A percentile compares a stretch with the other conserved stretches of the same genome.
Evolutionary conservation across 1,284 basidiomycete genomes (phyloP).

Genomic region (Irpex sp.): DNA sequence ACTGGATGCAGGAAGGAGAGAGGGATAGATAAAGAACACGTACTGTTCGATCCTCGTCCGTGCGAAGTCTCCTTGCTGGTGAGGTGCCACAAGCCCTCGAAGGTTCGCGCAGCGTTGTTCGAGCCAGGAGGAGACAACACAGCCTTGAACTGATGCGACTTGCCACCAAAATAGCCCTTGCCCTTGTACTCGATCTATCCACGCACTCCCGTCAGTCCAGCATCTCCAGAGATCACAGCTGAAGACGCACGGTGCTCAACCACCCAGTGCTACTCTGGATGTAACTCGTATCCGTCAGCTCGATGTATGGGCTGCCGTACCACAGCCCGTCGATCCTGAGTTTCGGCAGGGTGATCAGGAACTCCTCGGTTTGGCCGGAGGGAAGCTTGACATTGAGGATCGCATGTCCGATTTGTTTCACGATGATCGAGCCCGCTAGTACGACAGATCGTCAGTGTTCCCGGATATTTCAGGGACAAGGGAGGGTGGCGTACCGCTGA

Average conservation of each 20-base stretch:
- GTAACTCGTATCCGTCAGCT: slow-evolving; percentile 81
- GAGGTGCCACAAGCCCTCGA: slow-evolving; percentile 90
- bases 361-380: slow-evolving; percentile 63
- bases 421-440: slow-evolving; percentile 68
- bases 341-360: slow-evolving; percentile 89
- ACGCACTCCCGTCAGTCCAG: not conserved
- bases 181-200: slow-evolving; percentile 88
- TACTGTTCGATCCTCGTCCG: not conserved
- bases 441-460: not conserved
- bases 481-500: slow-evolving; percentile 54
- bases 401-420: slow-evolving; percentile 96
- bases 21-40: not conserved
- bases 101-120: slow-evolving; percentile 45
- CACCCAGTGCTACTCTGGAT: slow-evolving; percentile 82
- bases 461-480: not conserved
- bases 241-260: slow-evolving; percentile 48
- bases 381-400: slow-evolving; percentile 70
- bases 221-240: too few species aligned
- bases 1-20: too few species aligned
- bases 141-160: slow-evolving; percentile 92
- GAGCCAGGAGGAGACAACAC: slow-evolving; percentile 47
- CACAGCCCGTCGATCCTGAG: slow-evolving; percentile 49
- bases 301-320: slow-evolving; percentile 80
- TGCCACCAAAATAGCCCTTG: slow-evolving; percentile 93
- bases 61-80: slow-evolving; percentile 45